Conservation (phyloP, 78 protist species). For the Acrasis kona region DNA sequence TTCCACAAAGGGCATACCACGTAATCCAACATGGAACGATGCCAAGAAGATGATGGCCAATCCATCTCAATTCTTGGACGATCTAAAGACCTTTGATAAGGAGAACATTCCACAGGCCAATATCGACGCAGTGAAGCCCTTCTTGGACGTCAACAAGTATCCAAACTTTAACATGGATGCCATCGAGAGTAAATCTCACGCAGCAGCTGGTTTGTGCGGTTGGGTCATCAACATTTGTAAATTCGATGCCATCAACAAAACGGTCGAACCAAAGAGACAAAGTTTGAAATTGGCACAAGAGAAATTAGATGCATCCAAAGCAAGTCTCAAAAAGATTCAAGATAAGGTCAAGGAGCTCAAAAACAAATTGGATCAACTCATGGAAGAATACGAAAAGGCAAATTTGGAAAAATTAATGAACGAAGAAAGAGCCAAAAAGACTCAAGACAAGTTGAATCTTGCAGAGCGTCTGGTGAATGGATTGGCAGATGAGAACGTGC, state of each 20-base stretch:
- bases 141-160: slow-evolving; percentile 8
- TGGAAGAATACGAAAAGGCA: slow-evolving; percentile 19
- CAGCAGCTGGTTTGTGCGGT: slow-evolving; percentile 55
- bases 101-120: slow-evolving; percentile 47
- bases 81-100: slow-evolving; percentile 31
- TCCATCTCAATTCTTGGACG: neutral
- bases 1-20: slow-evolving; percentile 25
- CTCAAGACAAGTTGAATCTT: slow-evolving; percentile 20
- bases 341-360: slow-evolving; percentile 42
- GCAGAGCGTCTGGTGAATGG: slow-evolving; percentile 42
- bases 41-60: slow-evolving; percentile 60
- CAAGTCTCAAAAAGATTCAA: slow-evolving; percentile 24
- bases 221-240: slow-evolving; percentile 55
- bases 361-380: slow-evolving; percentile 27
- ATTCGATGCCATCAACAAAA: slow-evolving; percentile 22
- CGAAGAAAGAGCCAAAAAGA: slow-evolving; percentile 37
- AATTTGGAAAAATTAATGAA: slow-evolving; percentile 28
- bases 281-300: slow-evolving; percentile 22
- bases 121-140: slow-evolving; percentile 13
- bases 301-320: slow-evolving; percentile 8
- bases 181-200: slow-evolving; percentile 44
- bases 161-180: slow-evolving; percentile 21
- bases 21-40: slow-evolving; percentile 31
- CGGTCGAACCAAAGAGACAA: slow-evolving; percentile 49
- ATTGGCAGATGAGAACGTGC: slow-evolving; percentile 24